Conservation (phyloP, 164 flowering plant genomes). For the Aristolochia californica region DNA sequence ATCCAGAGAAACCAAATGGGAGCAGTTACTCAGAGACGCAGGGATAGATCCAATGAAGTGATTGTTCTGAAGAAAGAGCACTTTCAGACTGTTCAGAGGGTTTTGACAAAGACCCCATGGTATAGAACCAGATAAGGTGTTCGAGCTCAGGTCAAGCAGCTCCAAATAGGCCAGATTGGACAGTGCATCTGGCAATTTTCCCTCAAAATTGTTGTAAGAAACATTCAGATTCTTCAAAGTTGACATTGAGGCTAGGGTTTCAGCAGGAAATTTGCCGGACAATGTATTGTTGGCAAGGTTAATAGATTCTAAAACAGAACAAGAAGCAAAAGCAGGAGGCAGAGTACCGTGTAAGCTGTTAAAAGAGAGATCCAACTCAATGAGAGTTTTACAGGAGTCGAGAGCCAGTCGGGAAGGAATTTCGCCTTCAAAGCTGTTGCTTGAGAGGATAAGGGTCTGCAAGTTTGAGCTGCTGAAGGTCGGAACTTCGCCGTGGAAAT, state of each 20-base stretch:
- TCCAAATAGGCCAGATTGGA: constrained; percentile 41
- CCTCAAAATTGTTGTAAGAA: constrained; percentile 47
- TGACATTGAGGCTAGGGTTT: constrained; percentile 35
- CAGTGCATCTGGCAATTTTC: constrained; percentile 43
- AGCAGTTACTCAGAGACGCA: constrained; percentile 54
- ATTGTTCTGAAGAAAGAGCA: constrained; percentile 70
- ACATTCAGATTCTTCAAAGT: constrained; percentile 42
- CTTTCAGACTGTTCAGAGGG: constrained; percentile 33
- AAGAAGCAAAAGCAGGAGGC: constrained; percentile 44
- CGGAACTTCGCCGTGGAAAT: constrained; percentile 51
- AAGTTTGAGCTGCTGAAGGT: constrained; percentile 25
- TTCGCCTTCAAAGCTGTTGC: constrained; percentile 42
- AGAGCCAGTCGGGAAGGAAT: constrained; percentile 32
- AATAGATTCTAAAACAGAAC: constrained; percentile 40
- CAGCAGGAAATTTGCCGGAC: constrained; percentile 53
- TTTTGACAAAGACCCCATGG: constrained; percentile 47
- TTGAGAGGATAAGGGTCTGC: constrained; percentile 35
- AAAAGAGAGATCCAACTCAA: constrained; percentile 57
- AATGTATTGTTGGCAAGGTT: constrained; percentile 54
- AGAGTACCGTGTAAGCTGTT: constrained; percentile 53
- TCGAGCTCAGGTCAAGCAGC: constrained; percentile 74
- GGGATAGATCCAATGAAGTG: constrained; percentile 55
- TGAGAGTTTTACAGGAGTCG: constrained; percentile 32
- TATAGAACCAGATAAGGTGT: constrained; percentile 53
- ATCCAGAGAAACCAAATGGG: constrained; percentile 67